These are phyloP conservation scores for Hemisphaericaspora xylofermentans DNA, from an alignment of 1,139 yeast genomes.

Conservation along the genomic window DNA sequence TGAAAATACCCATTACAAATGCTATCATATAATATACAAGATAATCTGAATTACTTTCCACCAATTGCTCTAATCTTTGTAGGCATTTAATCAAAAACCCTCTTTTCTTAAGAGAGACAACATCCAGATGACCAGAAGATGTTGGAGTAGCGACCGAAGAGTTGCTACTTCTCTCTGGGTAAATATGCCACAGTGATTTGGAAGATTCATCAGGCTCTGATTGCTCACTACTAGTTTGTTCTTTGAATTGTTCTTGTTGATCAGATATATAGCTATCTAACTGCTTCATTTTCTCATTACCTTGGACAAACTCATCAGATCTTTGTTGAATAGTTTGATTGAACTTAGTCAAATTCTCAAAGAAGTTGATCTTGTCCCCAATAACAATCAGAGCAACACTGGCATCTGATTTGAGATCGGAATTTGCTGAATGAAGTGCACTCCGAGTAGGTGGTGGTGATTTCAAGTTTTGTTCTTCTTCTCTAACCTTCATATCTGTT, in stretches of 20 bases:
- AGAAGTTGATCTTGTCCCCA: constrained; percentile 21
- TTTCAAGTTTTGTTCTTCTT: not conserved
- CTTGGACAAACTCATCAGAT: constrained; percentile 24
- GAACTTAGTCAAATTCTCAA: constrained; percentile 26
- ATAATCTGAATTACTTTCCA: constrained; percentile 21
- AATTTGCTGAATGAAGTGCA: not conserved
- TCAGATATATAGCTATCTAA: constrained; percentile 17
- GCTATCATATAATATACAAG: constrained; percentile 19
- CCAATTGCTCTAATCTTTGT: constrained; percentile 12
- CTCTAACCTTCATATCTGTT: not conserved
- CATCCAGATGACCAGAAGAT: not conserved
- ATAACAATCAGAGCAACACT: constrained; percentile 9
- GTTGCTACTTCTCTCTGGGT: not conserved
- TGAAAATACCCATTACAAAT: constrained; percentile 11
- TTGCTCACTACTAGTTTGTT: not conserved
- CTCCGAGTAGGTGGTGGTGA: constrained; percentile 3
- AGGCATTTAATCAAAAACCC: constrained; percentile 5
- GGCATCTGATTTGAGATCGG: constrained; percentile 3
- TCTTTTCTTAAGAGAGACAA: not conserved
- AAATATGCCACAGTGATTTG: not conserved
- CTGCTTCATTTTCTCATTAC: constrained; percentile 19
- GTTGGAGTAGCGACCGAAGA: not conserved
- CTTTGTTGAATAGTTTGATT: constrained; percentile 28
- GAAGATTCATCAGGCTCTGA: not conserved
- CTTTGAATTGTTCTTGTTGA: constrained; percentile 9